Conservation (phyloP, 73 alveolate genomes). For the Paramecium sexaurelia region DNA sequence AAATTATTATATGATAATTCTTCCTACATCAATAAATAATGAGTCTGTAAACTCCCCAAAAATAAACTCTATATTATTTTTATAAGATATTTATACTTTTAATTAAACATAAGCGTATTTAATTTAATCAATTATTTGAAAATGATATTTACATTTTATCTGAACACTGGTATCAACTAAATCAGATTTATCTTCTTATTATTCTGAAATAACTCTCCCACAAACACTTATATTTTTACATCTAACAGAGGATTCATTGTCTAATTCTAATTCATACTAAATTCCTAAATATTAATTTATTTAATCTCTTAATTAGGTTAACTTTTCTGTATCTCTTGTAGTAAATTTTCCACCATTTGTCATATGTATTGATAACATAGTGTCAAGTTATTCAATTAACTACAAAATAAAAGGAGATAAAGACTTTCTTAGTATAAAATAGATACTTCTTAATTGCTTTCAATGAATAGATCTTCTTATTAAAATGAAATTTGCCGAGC, state of each 20-base stretch:
- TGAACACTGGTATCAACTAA: neutral
- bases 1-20: constrained; percentile 30
- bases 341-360: neutral
- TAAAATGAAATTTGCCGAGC: constrained; percentile 38
- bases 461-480: constrained; percentile 4
- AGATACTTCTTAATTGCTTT: neutral
- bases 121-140: neutral
- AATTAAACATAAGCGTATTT: neutral
- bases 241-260: constrained; percentile 14
- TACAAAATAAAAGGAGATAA: neutral
- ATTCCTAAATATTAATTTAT: neutral
- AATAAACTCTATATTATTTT: neutral
- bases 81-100: neutral
- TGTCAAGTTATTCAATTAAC: neutral
- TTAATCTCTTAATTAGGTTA: neutral
- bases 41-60: constrained; percentile 43
- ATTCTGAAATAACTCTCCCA: neutral
- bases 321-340: neutral
- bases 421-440: neutral
- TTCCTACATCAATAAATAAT: constrained; percentile 12
- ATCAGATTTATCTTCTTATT: constrained; percentile 22
- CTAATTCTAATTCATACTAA: constrained; percentile 4
- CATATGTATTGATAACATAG: neutral
- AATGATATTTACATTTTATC: neutral
- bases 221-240: constrained; percentile 25